Conservation (phyloP, 1,284 basidiomycete genomes). For the Abortiporus biennis region DNA sequence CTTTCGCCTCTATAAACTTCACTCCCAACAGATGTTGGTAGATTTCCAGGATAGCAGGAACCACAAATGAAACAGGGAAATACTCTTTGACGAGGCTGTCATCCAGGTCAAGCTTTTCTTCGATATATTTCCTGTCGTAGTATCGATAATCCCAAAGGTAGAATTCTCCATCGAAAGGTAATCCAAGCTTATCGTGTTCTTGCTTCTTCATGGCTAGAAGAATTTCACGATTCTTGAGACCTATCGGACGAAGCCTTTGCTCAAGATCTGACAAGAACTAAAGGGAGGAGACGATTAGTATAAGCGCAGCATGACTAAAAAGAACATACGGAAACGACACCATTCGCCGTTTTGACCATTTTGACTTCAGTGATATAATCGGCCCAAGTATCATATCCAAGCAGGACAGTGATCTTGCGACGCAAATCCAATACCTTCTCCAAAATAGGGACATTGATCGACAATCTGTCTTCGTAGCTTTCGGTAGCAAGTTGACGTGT, state of each 20-base stretch:
- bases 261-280: constrained; percentile 72
- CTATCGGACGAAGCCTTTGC: constrained; percentile 67
- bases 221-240: constrained; percentile 53
- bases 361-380: constrained; percentile 78
- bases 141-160: constrained; percentile 44
- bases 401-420: constrained; percentile 56
- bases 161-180: constrained; percentile 63
- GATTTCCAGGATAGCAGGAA: constrained; percentile 73
- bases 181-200: constrained; percentile 52
- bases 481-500: constrained; percentile 62
- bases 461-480: constrained; percentile 62
- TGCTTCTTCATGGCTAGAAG: constrained; percentile 70
- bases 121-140: constrained; percentile 68
- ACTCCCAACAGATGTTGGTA: constrained; percentile 79
- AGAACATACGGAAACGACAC: constrained; percentile 34
- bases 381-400: constrained; percentile 77
- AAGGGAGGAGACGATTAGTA: background rate
- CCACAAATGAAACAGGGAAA: constrained; percentile 78
- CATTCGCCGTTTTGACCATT: constrained; percentile 72
- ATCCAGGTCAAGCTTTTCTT: constrained; percentile 62
- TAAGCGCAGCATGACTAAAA: background rate
- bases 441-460: constrained; percentile 64
- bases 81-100: constrained; percentile 79
- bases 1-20: constrained; percentile 58
- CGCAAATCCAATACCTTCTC: constrained; percentile 62